These are phyloP conservation scores for Saururus chinensis DNA, from an alignment of 164 flowering plant species.

Conservation along the genomic window DNA sequence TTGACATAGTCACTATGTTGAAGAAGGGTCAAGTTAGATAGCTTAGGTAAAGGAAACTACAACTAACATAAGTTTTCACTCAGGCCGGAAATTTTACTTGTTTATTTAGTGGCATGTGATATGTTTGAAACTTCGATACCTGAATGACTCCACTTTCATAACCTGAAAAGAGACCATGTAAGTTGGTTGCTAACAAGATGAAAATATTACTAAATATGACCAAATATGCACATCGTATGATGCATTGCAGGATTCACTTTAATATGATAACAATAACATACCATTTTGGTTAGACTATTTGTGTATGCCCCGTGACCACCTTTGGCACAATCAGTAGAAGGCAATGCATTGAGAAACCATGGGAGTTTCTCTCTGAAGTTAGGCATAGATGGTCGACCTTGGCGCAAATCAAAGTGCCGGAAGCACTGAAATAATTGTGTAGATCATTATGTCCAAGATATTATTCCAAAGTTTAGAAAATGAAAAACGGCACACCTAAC, in stretches of 20 bases:
- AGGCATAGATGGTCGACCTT: slow-evolving; percentile 70
- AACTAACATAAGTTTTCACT: neutral
- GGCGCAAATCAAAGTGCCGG: slow-evolving; percentile 67
- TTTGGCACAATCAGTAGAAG: slow-evolving; percentile 97
- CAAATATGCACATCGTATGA: neutral
- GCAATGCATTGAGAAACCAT: slow-evolving; percentile 88
- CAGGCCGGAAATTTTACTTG: slow-evolving; percentile 41
- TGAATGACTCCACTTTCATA: slow-evolving; percentile 61
- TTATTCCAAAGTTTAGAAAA: neutral
- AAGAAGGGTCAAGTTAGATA: slow-evolving; percentile 1
- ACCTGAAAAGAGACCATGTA: slow-evolving; percentile 29
- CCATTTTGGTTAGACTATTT: slow-evolving; percentile 77
- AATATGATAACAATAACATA: slow-evolving; percentile 6
- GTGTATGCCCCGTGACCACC: slow-evolving; percentile 99
- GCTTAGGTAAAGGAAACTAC: neutral
- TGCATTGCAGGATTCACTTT: neutral
- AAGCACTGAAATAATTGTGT: slow-evolving; percentile 67
- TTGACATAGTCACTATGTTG: slow-evolving; percentile 77
- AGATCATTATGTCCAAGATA: neutral
- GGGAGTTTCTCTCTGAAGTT: slow-evolving; percentile 95
- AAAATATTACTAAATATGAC: too few species aligned
- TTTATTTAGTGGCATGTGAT: slow-evolving; percentile 94
- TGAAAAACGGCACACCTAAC: neutral
- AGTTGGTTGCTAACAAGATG: neutral
- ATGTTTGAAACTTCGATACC: slow-evolving; percentile 91